These are phyloP conservation scores for Proteromonas lacertae DNA, from an alignment of 352 stramenopile species.

Conservation along the genomic window DNA sequence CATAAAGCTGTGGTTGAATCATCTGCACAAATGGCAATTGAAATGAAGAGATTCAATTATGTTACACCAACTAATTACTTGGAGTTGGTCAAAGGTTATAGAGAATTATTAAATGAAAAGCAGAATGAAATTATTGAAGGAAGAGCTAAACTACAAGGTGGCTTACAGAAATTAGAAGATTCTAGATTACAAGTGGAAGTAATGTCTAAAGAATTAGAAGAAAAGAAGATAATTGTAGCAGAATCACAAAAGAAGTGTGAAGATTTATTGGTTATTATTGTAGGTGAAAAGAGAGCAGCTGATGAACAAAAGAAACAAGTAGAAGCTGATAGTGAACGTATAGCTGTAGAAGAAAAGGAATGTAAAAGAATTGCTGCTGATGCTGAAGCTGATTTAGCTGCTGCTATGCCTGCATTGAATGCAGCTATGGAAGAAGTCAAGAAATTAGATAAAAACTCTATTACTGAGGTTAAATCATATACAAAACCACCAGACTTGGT, in stretches of 20 bases:
- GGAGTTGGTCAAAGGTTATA: slow-evolving; percentile 51
- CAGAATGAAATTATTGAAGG: slow-evolving; percentile 39
- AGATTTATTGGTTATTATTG: slow-evolving; percentile 63
- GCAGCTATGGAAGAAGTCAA: slow-evolving; percentile 61
- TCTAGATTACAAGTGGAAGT: slow-evolving; percentile 58
- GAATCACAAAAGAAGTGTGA: slow-evolving; percentile 69
- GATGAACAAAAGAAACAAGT: slow-evolving; percentile 55
- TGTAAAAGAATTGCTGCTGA: slow-evolving; percentile 69
- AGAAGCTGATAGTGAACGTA: slow-evolving; percentile 53
- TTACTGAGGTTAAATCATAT: slow-evolving; percentile 75
- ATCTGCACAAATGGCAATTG: slow-evolving; percentile 31
- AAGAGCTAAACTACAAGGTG: slow-evolving; percentile 51
- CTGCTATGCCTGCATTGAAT: slow-evolving; percentile 57
- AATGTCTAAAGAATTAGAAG: slow-evolving; percentile 57
- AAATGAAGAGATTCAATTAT: slow-evolving; percentile 64
- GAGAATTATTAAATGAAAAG: slow-evolving; percentile 11
- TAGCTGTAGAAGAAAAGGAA: slow-evolving; percentile 39
- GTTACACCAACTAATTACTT: slow-evolving; percentile 64
- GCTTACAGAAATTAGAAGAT: slow-evolving; percentile 64
- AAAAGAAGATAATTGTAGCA: slow-evolving; percentile 41
- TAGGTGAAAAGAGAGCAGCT: slow-evolving; percentile 51
- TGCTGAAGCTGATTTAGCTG: slow-evolving; percentile 53
- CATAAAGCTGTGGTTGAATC: slow-evolving; percentile 39
- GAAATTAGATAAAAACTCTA: slow-evolving; percentile 65
- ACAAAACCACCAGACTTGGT: slow-evolving; percentile 51